These are phyloP conservation scores for Kodamaea ohmeri DNA, from an alignment of 1,139 yeast species.

Conservation along the genomic window DNA sequence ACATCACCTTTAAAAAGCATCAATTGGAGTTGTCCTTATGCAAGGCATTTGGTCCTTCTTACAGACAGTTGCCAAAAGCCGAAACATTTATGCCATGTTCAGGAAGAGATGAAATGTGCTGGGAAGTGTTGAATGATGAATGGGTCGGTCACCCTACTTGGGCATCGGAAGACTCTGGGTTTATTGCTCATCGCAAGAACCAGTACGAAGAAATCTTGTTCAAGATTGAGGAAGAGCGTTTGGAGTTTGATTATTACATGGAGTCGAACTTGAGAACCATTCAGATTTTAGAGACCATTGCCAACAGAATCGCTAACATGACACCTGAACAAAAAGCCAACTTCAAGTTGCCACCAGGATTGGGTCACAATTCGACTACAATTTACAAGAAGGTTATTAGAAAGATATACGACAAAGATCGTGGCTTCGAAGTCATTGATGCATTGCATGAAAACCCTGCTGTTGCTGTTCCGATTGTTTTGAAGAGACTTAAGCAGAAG, in stretches of 20 bases:
- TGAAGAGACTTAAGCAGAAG: slow-evolving; percentile 89
- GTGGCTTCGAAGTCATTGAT: slow-evolving; percentile 94
- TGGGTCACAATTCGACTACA: slow-evolving; percentile 87
- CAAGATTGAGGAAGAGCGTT: slow-evolving; percentile 95
- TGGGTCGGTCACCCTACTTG: slow-evolving; percentile 99
- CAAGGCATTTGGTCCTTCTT: slow-evolving; percentile 89
- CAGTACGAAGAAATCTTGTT: slow-evolving; percentile 95
- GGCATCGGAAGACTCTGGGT: slow-evolving; percentile 99
- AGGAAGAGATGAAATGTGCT: slow-evolving; percentile 98
- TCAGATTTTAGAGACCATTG: slow-evolving; percentile 92
- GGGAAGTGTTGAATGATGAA: slow-evolving; percentile 97
- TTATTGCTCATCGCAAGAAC: slow-evolving; percentile 94
- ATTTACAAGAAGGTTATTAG: slow-evolving; percentile 91
- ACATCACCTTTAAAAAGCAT: slow-evolving; percentile 84
- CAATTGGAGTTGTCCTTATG: slow-evolving; percentile 85
- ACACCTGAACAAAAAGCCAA: slow-evolving; percentile 80
- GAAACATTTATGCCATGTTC: slow-evolving; percentile 98
- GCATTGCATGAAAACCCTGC: slow-evolving; percentile 95
- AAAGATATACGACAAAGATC: slow-evolving; percentile 88
- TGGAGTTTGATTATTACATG: slow-evolving; percentile 93
- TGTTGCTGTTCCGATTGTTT: slow-evolving; percentile 88
- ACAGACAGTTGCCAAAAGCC: slow-evolving; percentile 87
- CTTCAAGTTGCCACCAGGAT: slow-evolving; percentile 87
- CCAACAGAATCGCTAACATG: slow-evolving; percentile 93
- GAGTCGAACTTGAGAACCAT: slow-evolving; percentile 93